Conservation (phyloP, 2,329 filamentous ascomycete species). For the Chlorencoelia australis region DNA sequence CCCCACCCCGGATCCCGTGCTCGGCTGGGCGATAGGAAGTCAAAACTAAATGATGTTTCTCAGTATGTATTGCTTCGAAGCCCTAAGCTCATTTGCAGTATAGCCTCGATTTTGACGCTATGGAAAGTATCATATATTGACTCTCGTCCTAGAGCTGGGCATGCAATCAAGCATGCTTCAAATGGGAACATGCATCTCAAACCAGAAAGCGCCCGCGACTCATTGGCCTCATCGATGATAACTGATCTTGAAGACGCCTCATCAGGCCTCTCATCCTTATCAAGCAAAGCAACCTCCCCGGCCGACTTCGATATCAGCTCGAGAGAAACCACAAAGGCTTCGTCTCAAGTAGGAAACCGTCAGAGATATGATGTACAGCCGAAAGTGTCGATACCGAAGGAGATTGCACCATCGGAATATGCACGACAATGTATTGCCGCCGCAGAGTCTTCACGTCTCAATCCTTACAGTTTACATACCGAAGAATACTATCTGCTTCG, state of each 20-base stretch:
- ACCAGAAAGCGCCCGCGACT: slow-evolving; percentile 29
- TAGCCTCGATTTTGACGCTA: slow-evolving; percentile 5
- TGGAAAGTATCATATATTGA: slow-evolving; percentile 14
- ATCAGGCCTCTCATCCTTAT: slow-evolving; percentile 42
- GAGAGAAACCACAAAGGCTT: slow-evolving; percentile 21
- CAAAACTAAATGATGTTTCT: slow-evolving; percentile 10
- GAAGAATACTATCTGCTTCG: slow-evolving; percentile 76
- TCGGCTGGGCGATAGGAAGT: slow-evolving; percentile 14
- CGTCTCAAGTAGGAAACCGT: slow-evolving; percentile 21
- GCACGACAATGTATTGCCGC: slow-evolving; percentile 86
- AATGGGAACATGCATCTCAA: slow-evolving; percentile 23
- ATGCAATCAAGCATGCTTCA: slow-evolving; percentile 14
- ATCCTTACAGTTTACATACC: slow-evolving; percentile 77
- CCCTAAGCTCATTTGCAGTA: slow-evolving; percentile 9
- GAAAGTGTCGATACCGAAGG: slow-evolving; percentile 73
- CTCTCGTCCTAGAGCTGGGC: slow-evolving; percentile 17
- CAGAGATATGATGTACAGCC: slow-evolving; percentile 52
- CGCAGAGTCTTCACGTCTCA: slow-evolving; percentile 79
- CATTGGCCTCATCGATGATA: slow-evolving; percentile 42
- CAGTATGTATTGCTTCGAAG: slow-evolving; percentile 24
- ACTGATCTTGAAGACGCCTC: slow-evolving; percentile 40
- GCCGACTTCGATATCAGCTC: slow-evolving; percentile 36
- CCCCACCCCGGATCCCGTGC: slow-evolving; percentile 11
- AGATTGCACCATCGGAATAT: slow-evolving; percentile 65
- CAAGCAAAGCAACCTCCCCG: slow-evolving; percentile 56